Base-by-base conservation (phyloP, 148 eudicot genomes). In the Dysphania ambrosioides region DNA sequence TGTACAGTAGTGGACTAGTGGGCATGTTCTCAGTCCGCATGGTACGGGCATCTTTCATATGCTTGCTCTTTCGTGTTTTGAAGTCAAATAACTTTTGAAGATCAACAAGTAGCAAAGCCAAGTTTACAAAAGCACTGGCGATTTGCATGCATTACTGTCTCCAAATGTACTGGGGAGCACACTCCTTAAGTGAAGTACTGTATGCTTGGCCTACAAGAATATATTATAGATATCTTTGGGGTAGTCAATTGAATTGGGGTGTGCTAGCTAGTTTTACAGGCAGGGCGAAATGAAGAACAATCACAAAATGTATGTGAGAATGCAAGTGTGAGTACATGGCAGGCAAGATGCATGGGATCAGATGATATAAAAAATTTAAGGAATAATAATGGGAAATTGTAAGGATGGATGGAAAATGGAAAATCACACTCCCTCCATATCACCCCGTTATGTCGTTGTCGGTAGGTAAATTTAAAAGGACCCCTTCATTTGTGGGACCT, bases 301-400 rank as follows among this genome's bases (percentile, higher is more conserved):
- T 75, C 78, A 75, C 78, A 75, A n/a, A 75, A 66, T 55, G 40
- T 66, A 18, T 67, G 78, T 75, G 78, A 66, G 66, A n/a, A 27
- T 47, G 57, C 30, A 23, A 64, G 29, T 53, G 29, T 42, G 34
- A 27, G 12, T 44, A 38, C 35, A 42, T 11, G 16, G 15, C 47
- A 34, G 49, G 49, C 49, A 65, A 57, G 66, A 51, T 56, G 31
- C 64, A 66, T 56, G 78, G 61, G 68, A 72, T 60, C 24, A 15
- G 35, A 34, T 34, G n/a, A 12, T 40, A 66, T 66, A 30, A 66
- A 30, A 66, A 66, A 38, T 66, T 51, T n/a, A 38, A 66, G 57
- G 68, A 40, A 40, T 23, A 24, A 57, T 15, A 24, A 57, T n/a
- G 34, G 23, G 31, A 18, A 19, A n/a, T 4, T 5, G 2, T 8